These are phyloP conservation scores for Leishmania lainsoni DNA, from an alignment of 208 protist species.

Conservation along the genomic window DNA sequence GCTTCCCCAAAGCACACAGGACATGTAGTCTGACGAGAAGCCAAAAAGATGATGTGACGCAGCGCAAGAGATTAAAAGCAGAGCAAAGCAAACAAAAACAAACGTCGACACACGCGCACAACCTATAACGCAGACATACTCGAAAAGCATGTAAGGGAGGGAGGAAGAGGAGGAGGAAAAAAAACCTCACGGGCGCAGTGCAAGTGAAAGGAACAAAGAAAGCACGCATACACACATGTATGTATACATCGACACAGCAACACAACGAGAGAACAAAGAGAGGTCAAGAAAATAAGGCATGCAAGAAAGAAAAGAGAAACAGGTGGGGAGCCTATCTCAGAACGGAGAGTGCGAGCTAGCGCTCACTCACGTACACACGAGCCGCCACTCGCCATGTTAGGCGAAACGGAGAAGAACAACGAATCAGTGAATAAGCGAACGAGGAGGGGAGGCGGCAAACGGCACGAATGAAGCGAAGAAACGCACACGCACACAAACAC, in stretches of 20 bases:
- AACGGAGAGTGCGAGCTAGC: neutral
- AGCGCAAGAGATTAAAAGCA: neutral
- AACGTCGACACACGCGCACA: slow-evolving; percentile 1
- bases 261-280: neutral
- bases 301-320: neutral
- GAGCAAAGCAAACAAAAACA: neutral
- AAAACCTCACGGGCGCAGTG: neutral
- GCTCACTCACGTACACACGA: neutral
- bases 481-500: neutral
- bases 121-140: neutral
- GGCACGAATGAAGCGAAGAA: neutral
- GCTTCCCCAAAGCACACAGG: neutral
- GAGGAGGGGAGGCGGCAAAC: neutral
- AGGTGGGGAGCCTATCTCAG: neutral
- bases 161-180: slow-evolving; percentile 6
- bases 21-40: neutral
- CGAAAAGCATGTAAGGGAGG: slow-evolving; percentile 1
- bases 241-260: slow-evolving; percentile 8
- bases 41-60: neutral
- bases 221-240: neutral
- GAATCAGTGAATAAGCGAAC: neutral
- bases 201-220: neutral
- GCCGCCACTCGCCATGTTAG: neutral
- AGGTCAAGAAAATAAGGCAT: neutral
- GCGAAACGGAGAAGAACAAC: neutral